Evolutionary conservation across 2,329 filamentous ascomycete species (phyloP), one percentile per base, ranked within the genome.

Genomic region (Setomelanomma holmii): DNA sequence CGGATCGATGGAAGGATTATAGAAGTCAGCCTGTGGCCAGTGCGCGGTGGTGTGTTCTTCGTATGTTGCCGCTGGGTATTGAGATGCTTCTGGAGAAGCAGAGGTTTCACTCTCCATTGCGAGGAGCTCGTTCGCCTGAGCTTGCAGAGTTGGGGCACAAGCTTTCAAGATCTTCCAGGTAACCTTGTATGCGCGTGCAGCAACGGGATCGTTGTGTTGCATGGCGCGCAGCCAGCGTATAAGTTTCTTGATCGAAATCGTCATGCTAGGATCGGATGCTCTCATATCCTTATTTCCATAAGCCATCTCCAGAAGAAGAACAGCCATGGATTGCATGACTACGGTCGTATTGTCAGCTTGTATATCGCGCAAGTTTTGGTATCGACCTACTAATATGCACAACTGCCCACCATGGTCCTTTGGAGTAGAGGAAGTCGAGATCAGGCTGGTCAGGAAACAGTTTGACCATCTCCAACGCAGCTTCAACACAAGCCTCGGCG

Each of bases 321-420:
- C 63, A 11, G 70, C 65, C 7, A 69, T 57, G 5, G 74, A 69
- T 55, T 78, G 76, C 64, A 77, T 73, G 5, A 77, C 64, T 64
- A 42, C 11, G 19, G 17, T 5, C 5, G 30, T 17, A 0, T 20
- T 10, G 11, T 56, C 7, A 51, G 43, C 12, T 20, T 39, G 0
- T n/a, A n/a, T n/a, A n/a, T n/a, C n/a, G n/a, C n/a, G 12, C 1
- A 17, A 8, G 8, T 3, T 11, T 10, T 1, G 3, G 1, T 5
- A 5, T 6, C 1, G 8, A 40, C 61, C 53, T 50, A 67, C 64
- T 55, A 11, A 71, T 66, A 46, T 77, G 75, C 12, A 77, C 53
- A 1, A 75, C 45, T n/a, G 65, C 73, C 75, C 75, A 78, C 76
- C 76, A 78, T 4, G 76, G 75, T 4, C 61, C 67, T 6, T 59